A percentile compares a stretch with the other conserved stretches of the same genome.
phyloP scores from a whole-genome alignment of 805 yeast genomes.

The Ogataea angusta region DNA sequence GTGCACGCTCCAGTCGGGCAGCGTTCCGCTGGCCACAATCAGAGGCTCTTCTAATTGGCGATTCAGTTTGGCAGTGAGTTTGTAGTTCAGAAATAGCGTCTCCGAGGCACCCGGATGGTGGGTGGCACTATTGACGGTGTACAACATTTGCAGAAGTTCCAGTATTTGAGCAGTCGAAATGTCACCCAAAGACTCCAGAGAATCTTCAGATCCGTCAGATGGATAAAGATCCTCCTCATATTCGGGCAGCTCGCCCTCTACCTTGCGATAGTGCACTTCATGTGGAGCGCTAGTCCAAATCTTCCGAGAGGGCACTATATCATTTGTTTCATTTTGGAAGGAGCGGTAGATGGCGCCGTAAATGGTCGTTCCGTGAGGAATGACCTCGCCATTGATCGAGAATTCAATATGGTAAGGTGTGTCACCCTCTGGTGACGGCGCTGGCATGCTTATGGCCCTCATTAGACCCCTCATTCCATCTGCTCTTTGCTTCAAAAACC shows the following conservation, averaged over 20 bases:
- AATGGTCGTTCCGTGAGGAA: constrained; percentile 67
- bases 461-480: constrained; percentile 29
- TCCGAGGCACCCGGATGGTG: constrained; percentile 28
- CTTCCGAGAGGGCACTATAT: constrained; percentile 41
- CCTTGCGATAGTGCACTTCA: constrained; percentile 45
- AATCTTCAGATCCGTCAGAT: constrained; percentile 26
- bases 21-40: constrained; percentile 77
- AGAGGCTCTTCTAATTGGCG: constrained; percentile 88
- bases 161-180: constrained; percentile 39
- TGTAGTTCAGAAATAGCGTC: constrained; percentile 62
- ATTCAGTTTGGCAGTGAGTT: constrained; percentile 79
- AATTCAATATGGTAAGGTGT: constrained; percentile 49
- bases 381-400: constrained; percentile 49
- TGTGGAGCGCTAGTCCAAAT: constrained; percentile 62
- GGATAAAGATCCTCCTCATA: constrained; percentile 32
- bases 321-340: constrained; percentile 37
- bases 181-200: constrained; percentile 32
- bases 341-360: constrained; percentile 69
- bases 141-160: constrained; percentile 46
- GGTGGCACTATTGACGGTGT: constrained; percentile 35
- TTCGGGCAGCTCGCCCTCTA: constrained; percentile 26
- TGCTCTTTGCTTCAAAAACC: constrained; percentile 43
- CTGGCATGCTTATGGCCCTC: constrained; percentile 21
- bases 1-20: constrained; percentile 81
- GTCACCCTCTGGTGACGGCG: constrained; percentile 14